Conservation (phyloP, 2,329 filamentous ascomycete species). For the Aspergillus bombycis region DNA sequence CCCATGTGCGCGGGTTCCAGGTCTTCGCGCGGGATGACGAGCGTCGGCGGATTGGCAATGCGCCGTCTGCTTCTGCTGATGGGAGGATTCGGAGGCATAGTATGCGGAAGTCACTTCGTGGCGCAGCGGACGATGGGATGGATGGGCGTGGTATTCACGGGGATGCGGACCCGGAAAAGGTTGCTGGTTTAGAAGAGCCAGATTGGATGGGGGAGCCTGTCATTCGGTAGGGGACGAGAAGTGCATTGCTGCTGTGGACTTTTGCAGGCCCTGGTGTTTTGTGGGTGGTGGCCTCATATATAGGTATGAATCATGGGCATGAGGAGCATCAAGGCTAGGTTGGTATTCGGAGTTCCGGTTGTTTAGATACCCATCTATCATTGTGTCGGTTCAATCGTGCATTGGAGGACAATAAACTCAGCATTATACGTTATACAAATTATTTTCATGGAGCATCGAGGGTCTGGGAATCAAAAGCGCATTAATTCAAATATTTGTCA, state of each 20-base stretch:
- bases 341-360: slow-evolving; percentile 13
- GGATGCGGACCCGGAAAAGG: slow-evolving; percentile 30
- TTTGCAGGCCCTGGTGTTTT: neutral
- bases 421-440: neutral
- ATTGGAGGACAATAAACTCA: neutral
- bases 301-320: slow-evolving; percentile 16
- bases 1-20: slow-evolving; percentile 91
- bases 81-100: slow-evolving; percentile 33
- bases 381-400: slow-evolving; percentile 4
- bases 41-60: slow-evolving; percentile 33
- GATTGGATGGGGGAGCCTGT: slow-evolving; percentile 56
- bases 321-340: slow-evolving; percentile 1
- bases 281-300: slow-evolving; percentile 5
- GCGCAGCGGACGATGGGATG: slow-evolving; percentile 25
- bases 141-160: slow-evolving; percentile 25
- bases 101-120: slow-evolving; percentile 34
- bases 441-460: neutral
- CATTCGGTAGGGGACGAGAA: slow-evolving; percentile 38
- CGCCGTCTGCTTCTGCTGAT: slow-evolving; percentile 39
- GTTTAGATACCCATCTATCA: slow-evolving; percentile 14
- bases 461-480: neutral
- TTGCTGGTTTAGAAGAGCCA: slow-evolving; percentile 44
- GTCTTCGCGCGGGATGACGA: slow-evolving; percentile 65
- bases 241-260: neutral
- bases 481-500: slow-evolving; percentile 1